A percentile compares a stretch with the other conserved stretches of the same genome.
Evolutionary conservation across 495 filamentous ascomycete genomes (phyloP).

Genomic region (Annulohypoxylon bovei): DNA sequence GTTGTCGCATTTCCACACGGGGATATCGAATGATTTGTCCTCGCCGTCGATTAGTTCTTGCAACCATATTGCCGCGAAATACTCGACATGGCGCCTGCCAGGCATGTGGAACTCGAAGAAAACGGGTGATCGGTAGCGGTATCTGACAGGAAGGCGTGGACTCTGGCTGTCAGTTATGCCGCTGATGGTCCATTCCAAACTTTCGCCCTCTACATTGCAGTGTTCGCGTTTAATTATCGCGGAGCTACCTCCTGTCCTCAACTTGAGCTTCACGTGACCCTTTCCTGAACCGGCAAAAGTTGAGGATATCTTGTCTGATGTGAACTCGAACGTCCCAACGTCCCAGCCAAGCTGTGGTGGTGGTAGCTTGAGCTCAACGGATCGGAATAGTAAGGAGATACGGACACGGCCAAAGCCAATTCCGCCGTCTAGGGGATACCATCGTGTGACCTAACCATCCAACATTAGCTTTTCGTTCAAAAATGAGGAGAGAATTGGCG

Average conservation of each 20-base stretch:
- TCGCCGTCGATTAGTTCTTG: conserved; percentile 84
- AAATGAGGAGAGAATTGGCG: background rate
- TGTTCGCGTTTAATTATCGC: conserved; percentile 71
- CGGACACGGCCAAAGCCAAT: conserved; percentile 87
- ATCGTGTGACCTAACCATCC: conserved; percentile 50
- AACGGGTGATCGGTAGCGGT: conserved; percentile 86
- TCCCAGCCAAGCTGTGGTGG: conserved; percentile 85
- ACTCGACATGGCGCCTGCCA: conserved; percentile 72
- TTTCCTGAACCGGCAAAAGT: conserved; percentile 64
- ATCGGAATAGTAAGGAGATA: conserved; percentile 88
- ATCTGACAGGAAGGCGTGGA: conserved; percentile 85
- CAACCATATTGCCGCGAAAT: conserved; percentile 86
- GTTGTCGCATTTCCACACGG: conserved; percentile 84
- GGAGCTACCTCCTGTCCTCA: conserved; percentile 86
- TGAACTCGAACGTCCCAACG: conserved; percentile 91
- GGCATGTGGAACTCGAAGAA: conserved; percentile 84
- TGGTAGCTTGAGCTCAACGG: conserved; percentile 83
- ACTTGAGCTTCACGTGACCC: conserved; percentile 77
- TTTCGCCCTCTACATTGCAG: conserved; percentile 68
- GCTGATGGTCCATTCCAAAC: conserved; percentile 73
- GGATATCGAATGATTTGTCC: conserved; percentile 77
- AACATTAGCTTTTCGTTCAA: conserved; percentile 33
- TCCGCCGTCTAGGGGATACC: conserved; percentile 68
- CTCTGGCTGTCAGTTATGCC: conserved; percentile 61
- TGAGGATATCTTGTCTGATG: conserved; percentile 70